Evolutionary conservation across 208 protist species (phyloP).

Genomic region (Leptomonas seymouri): DNA sequence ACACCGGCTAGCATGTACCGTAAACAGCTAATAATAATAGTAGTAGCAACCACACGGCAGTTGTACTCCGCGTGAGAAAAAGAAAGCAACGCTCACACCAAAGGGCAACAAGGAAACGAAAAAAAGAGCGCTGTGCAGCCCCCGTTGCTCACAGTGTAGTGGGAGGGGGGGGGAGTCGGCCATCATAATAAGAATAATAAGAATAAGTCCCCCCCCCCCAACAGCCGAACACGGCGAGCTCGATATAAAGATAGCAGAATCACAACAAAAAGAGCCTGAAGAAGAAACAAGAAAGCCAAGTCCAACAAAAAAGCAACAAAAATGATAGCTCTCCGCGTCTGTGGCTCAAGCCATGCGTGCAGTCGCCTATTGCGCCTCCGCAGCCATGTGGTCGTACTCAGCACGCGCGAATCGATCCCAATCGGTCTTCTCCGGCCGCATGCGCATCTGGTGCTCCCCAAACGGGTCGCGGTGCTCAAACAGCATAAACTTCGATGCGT

Average conservation of each 20-base stretch:
- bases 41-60: too few relatives aligned
- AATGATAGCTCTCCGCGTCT: neutral
- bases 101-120: too few relatives aligned
- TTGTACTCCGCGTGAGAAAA: too few relatives aligned
- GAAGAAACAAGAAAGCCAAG: neutral
- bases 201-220: too few relatives aligned
- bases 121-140: too few relatives aligned
- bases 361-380: slow-evolving; percentile 68
- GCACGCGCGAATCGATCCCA: slow-evolving; percentile 94
- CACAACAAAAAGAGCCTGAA: neutral
- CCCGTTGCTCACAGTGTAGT: too few relatives aligned
- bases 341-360: neutral
- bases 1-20: too few relatives aligned
- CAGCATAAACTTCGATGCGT: slow-evolving; percentile 94
- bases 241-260: neutral
- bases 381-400: slow-evolving; percentile 93
- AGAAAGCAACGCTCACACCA: too few relatives aligned
- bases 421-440: slow-evolving; percentile 79
- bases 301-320: slow-evolving; percentile 15
- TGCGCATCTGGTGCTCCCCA: slow-evolving; percentile 67
- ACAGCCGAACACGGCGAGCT: neutral
- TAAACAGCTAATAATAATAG: too few relatives aligned
- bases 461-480: slow-evolving; percentile 95
- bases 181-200: too few relatives aligned
- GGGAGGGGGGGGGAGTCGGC: too few relatives aligned